Base-by-base conservation (phyloP, 2,329 filamentous ascomycete genomes). In the Diaporthe nobilis region DNA sequence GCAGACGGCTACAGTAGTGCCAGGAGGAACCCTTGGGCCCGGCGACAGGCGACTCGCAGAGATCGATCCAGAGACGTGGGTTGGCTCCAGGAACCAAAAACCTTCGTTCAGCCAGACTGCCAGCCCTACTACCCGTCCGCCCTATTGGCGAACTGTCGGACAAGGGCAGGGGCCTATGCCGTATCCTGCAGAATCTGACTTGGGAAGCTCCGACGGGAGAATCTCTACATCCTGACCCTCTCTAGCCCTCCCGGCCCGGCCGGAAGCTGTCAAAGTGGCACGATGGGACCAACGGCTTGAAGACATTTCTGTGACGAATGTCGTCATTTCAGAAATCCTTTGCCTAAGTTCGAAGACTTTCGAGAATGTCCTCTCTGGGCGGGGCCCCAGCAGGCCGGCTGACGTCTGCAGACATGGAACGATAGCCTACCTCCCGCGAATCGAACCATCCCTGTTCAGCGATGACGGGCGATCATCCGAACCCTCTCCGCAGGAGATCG, bases 71-170 rank as follows among this genome's bases (percentile, higher is more conserved):
- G 47, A 49, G 51, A 55, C 47, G 25, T 28, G 65, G 57, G 28
- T 47, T 71, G 57, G 75, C 37, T 70, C 49, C 71, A 74, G 71
- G 71, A 34, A 71, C 71, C 57, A 37, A 58, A 53, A 31, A 34
- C 73, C 49, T 51, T 49, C 63, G 57, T 55, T n/a, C 61, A 15
- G 60, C 31, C 20, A 34, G 13, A 31, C 47, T 20, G 47, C 65
- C 65, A 68, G 65, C 70, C 34, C 47, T 39, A 58, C 57, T 13
- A 15, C 12, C n/a, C 12, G n/a, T 25, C 51, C 37, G 65, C 68
- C 71, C 71, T 47, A 71, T 76, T 76, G 74, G 74, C 47, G 71
- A 73, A 75, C 9, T 25, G 39, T 39, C 58, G 12, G 34, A 70
- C 65, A 53, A 42, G 65, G 65, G 65, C 65, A 68, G 65, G 65